phyloP scores from a whole-genome alignment of 2,329 filamentous ascomycete genomes.

The Sporothrix brasiliensis region DNA sequence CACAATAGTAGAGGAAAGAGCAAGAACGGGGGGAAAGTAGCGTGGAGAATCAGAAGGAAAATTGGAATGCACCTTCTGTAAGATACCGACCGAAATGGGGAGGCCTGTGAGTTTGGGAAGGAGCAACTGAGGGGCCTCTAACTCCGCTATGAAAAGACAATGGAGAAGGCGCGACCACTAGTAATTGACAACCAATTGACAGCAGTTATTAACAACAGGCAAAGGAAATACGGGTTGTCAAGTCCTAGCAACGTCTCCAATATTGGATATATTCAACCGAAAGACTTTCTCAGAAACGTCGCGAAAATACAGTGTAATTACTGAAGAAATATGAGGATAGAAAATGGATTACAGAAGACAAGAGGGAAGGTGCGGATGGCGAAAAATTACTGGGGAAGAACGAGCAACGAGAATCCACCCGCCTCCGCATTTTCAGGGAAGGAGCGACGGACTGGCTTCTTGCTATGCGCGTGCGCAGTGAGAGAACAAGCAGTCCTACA shows the following conservation, averaged over 20 bases:
- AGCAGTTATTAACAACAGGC: neutral
- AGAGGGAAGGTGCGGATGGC: slow-evolving; percentile 13
- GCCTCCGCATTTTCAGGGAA: slow-evolving; percentile 28
- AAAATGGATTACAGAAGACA: neutral
- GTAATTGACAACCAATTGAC: neutral
- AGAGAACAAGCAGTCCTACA: slow-evolving; percentile 8
- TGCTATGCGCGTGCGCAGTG: too few species aligned
- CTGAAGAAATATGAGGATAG: neutral
- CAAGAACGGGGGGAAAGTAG: slow-evolving; percentile 6
- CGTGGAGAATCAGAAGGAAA: slow-evolving; percentile 30
- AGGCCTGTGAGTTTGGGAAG: slow-evolving; percentile 22
- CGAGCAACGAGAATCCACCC: slow-evolving; percentile 7
- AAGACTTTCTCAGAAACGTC: neutral
- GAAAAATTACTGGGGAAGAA: neutral
- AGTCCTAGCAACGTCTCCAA: neutral
- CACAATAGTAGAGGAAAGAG: slow-evolving; percentile 7
- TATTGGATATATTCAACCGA: slow-evolving; percentile 18
- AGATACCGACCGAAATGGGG: neutral
- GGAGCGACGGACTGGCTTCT: neutral
- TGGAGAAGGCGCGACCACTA: slow-evolving; percentile 23
- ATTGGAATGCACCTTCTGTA: slow-evolving; percentile 20
- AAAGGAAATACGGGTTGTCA: neutral
- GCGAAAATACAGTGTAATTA: too few species aligned
- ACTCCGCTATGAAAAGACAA: slow-evolving; percentile 24
- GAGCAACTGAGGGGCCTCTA: slow-evolving; percentile 19